Conservation (phyloP, 495 filamentous ascomycete genomes). For the Aspergillus hancockii region DNA sequence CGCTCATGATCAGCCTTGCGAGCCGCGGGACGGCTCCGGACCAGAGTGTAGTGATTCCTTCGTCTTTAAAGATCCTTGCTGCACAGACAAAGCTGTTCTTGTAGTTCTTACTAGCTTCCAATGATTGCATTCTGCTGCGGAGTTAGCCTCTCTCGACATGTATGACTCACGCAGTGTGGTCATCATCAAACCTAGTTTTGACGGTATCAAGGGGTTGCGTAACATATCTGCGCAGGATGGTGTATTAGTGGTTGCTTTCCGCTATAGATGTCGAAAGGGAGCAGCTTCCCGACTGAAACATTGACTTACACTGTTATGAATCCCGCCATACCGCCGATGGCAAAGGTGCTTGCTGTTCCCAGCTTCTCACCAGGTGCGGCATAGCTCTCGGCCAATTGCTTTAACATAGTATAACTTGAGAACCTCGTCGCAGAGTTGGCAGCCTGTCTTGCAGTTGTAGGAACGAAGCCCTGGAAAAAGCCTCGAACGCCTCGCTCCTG, state of each 20-base stretch:
- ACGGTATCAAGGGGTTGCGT: conserved; percentile 94
- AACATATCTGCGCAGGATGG: conserved; percentile 45
- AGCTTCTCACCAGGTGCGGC: conserved; percentile 94
- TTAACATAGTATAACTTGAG: conserved; percentile 83
- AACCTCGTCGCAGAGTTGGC: conserved; percentile 92
- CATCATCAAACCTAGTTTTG: conserved; percentile 69
- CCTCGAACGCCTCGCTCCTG: conserved; percentile 85
- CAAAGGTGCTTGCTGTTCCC: conserved; percentile 85
- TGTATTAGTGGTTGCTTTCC: not conserved
- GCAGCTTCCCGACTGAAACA: not conserved
- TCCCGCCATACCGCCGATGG: conserved; percentile 85
- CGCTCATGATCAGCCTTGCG: conserved; percentile 81
- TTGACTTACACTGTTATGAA: conserved; percentile 84
- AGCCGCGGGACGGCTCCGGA: conserved; percentile 86
- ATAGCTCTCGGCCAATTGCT: conserved; percentile 89
- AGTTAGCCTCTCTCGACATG: conserved; percentile 11
- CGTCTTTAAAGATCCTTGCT: conserved; percentile 78
- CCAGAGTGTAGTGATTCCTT: conserved; percentile 91
- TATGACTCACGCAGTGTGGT: not conserved
- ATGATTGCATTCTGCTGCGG: conserved; percentile 83
- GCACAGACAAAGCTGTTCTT: conserved; percentile 89
- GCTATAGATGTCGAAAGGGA: not conserved
- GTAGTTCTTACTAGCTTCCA: conserved; percentile 81
- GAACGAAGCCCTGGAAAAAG: conserved; percentile 96
- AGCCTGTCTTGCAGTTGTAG: conserved; percentile 90